These are phyloP conservation scores for Hanseniaspora opuntiae DNA, from an alignment of 805 yeast genomes.

Conservation along the genomic window DNA sequence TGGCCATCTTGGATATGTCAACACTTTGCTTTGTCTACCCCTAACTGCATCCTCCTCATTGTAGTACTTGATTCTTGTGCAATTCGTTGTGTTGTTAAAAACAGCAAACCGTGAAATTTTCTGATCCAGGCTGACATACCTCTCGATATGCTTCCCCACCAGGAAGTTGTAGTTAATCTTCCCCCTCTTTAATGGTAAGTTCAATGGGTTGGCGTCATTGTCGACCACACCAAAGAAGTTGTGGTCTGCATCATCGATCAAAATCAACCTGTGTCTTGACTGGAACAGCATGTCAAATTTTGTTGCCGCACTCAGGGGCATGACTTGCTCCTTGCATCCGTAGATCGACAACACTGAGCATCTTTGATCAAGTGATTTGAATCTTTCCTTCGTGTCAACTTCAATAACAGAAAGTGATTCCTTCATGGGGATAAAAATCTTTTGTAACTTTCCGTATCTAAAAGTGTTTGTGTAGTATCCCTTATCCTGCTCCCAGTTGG, in stretches of 20 bases:
- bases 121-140: slow-evolving; percentile 29
- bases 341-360: slow-evolving; percentile 53
- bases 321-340: slow-evolving; percentile 53
- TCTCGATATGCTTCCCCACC: slow-evolving; percentile 31
- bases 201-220: slow-evolving; percentile 24
- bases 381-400: slow-evolving; percentile 31
- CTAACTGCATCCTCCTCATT: background rate
- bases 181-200: slow-evolving; percentile 33
- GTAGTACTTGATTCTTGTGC: background rate
- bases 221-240: slow-evolving; percentile 47
- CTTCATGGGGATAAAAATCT: slow-evolving; percentile 31
- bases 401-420: slow-evolving; percentile 42
- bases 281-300: slow-evolving; percentile 44
- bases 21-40: background rate
- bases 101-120: slow-evolving; percentile 39
- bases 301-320: slow-evolving; percentile 52
- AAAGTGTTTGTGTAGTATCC: slow-evolving; percentile 32
- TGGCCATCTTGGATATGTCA: slow-evolving; percentile 17
- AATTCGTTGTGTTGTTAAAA: slow-evolving; percentile 18
- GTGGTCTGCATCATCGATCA: slow-evolving; percentile 66
- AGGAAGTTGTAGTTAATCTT: slow-evolving; percentile 45
- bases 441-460: slow-evolving; percentile 37
- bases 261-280: slow-evolving; percentile 39
- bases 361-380: slow-evolving; percentile 32
- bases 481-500: slow-evolving; percentile 30